These are phyloP conservation scores for rapeseed (Brassica napus) DNA, from an alignment of 345 rosid species.

Conservation along the genomic window DNA sequence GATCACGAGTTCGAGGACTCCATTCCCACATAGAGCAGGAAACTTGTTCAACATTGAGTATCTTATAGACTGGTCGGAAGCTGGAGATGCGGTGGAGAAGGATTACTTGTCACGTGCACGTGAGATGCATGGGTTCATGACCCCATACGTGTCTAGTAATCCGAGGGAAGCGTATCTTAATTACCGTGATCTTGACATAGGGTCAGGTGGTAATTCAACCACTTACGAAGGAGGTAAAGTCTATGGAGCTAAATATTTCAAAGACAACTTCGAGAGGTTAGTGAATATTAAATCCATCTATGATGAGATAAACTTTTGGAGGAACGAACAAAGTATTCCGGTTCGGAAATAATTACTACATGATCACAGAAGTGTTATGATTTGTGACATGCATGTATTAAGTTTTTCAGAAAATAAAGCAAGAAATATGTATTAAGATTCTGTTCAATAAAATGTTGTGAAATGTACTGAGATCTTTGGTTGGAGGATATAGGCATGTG, in stretches of 20 bases:
- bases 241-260: constrained; percentile 61
- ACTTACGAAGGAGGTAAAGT: constrained; percentile 45
- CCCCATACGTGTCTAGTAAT: constrained; percentile 54
- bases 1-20: constrained; percentile 41
- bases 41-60: constrained; percentile 52
- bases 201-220: constrained; percentile 19
- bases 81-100: constrained; percentile 35
- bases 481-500: neutral
- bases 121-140: constrained; percentile 42
- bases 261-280: constrained; percentile 49
- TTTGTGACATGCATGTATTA: neutral
- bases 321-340: constrained; percentile 60
- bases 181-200: constrained; percentile 60
- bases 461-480: neutral
- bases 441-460: constrained; percentile 1
- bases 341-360: constrained; percentile 6
- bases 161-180: constrained; percentile 51
- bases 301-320: constrained; percentile 54
- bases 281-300: constrained; percentile 44
- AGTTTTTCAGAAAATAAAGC: constrained; percentile 5
- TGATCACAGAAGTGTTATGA: neutral
- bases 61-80: constrained; percentile 44
- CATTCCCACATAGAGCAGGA: constrained; percentile 61
- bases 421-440: neutral
- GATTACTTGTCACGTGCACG: constrained; percentile 24